Base-by-base conservation (phyloP, 371 early-diverging fungal genomes). In the Lichtheimia hyalospora region DNA sequence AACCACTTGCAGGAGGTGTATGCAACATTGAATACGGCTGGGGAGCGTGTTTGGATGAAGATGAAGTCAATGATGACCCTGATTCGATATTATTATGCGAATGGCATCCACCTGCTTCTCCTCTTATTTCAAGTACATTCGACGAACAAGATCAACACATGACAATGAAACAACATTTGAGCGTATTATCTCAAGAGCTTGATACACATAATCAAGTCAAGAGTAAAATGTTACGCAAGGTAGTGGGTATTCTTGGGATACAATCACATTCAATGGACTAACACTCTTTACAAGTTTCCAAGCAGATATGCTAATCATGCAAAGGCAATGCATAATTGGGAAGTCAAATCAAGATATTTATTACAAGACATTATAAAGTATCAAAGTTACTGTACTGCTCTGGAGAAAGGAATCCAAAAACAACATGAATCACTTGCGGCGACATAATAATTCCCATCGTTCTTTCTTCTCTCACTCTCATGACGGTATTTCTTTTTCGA, bases 21-120 rank as follows among this genome's bases (percentile, higher is more conserved):
- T 84, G 89, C 58, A 94, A 90, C 58, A 85, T 90, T 75, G 95
- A 96, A 69, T 95, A 92, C 61, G 97, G 97, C 2, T 96, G 97
- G 97, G 87, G 88, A 34, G 77, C 77, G 34, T 82, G 87, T 28
- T 74, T 84, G 23, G 78, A 84, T 53, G 62, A 66, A 18, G 66
- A 63, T 40, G 54, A 69, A 6, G 27, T 73, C 49, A 64, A 77
- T 40, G 24, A 16, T 7, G 74, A 72, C 18, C 74, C 74, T 12
- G 74, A 77, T 42, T 40, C 59, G 0, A 50, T 72, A 18, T 54
- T 42, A 27, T 53, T 81, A 1, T 63, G 71, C n/a, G 78, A 75
- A 21, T 81, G 81, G 81, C 58, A 60, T 3, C 76, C 81, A 14
- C 81, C 81, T 2, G 54, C 65, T 6, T 66, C 78, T 10, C 74